Conservation (phyloP, 2,329 filamentous ascomycete genomes). For the Fusarium sp. region DNA sequence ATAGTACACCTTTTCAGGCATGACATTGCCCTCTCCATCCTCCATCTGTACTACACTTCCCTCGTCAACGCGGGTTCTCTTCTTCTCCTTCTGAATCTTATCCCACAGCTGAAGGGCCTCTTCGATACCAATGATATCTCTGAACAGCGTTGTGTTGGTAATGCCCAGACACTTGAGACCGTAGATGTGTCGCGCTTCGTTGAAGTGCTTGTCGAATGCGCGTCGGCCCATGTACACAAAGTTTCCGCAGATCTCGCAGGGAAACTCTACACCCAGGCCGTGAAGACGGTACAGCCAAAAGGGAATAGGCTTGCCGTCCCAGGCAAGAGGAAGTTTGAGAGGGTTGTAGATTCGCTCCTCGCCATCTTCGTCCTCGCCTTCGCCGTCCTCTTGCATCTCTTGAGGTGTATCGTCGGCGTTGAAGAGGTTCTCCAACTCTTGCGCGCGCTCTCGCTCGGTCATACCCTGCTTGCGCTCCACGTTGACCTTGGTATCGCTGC, state of each 20-base stretch:
- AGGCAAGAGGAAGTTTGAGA: conserved; percentile 92
- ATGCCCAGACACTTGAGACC: conserved; percentile 95
- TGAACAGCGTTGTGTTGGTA: conserved; percentile 88
- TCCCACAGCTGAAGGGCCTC: conserved; percentile 92
- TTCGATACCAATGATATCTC: conserved; percentile 93
- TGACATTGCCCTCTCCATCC: conserved; percentile 96
- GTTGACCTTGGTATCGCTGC: conserved; percentile 90
- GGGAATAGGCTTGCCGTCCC: conserved; percentile 99
- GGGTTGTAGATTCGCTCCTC: conserved; percentile 97
- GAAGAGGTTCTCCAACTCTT: conserved; percentile 91
- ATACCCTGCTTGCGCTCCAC: conserved; percentile 97
- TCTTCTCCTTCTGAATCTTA: conserved; percentile 89
- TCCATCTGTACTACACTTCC: conserved; percentile 98
- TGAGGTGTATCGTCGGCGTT: conserved; percentile 54
- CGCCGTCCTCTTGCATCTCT: conserved; percentile 64
- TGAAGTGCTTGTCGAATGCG: conserved; percentile 99
- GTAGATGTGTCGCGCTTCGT: conserved; percentile 91
- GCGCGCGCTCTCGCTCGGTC: conserved; percentile 94
- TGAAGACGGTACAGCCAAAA: conserved; percentile 99
- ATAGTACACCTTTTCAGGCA: conserved; percentile 98
- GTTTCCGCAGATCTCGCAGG: conserved; percentile 97
- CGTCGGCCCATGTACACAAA: conserved; percentile 98
- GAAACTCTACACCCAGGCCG: conserved; percentile 92
- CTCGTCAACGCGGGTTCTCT: conserved; percentile 79
- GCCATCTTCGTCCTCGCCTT: conserved; percentile 79